phyloP scores from a whole-genome alignment of 768 basidiomycete species.

The Mycena sanguinolenta region DNA sequence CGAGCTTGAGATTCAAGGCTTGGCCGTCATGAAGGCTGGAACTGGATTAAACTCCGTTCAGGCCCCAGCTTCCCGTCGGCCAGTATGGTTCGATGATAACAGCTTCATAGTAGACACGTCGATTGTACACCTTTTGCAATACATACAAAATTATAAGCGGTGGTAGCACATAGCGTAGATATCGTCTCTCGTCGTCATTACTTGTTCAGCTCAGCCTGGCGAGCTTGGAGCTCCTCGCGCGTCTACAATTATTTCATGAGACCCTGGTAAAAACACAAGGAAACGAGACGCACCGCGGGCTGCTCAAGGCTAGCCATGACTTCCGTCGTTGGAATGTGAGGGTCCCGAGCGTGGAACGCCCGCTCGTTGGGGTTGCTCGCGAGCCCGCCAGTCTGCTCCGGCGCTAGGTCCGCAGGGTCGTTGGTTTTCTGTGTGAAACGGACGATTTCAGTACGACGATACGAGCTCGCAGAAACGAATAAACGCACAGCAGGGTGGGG shows the following conservation, averaged over 20 bases:
- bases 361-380: constrained; percentile 53
- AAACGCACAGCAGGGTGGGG: constrained; percentile 73
- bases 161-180: constrained; percentile 11
- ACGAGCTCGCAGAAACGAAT: neutral
- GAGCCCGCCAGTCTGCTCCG: constrained; percentile 52
- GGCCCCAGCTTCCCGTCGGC: too few species aligned
- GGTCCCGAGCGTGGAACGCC: constrained; percentile 65
- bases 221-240: constrained; percentile 63
- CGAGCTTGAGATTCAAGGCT: too few species aligned
- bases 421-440: constrained; percentile 63
- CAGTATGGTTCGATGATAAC: too few species aligned
- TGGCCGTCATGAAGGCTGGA: too few species aligned
- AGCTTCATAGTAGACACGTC: constrained; percentile 5
- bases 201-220: constrained; percentile 63
- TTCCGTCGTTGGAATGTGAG: constrained; percentile 62
- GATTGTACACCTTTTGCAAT: constrained; percentile 31
- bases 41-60: too few species aligned
- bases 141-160: constrained; percentile 22
- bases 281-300: constrained; percentile 56
- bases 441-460: neutral
- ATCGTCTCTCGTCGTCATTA: constrained; percentile 5
- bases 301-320: constrained; percentile 59
- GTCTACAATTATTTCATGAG: constrained; percentile 48
- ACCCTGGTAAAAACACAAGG: neutral
- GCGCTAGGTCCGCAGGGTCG: constrained; percentile 65